These are phyloP conservation scores for Anastatica hierochuntica DNA, from an alignment of 345 rosid genomes.

Conservation along the genomic window DNA sequence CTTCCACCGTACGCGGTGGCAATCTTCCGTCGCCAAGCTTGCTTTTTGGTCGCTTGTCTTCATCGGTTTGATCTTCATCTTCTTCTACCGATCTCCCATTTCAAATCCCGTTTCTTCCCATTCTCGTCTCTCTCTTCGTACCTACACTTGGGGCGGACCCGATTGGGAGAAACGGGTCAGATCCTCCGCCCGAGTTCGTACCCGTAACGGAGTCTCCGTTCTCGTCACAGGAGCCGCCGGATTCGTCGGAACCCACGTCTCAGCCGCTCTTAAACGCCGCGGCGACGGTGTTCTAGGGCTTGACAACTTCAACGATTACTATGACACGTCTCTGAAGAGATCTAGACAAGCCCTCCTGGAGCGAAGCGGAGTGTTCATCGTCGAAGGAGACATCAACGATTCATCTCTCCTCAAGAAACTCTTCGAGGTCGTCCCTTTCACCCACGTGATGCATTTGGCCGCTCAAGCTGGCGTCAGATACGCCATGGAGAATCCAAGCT, in stretches of 20 bases:
- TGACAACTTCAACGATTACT: constrained; percentile 77
- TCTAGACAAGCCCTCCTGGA: constrained; percentile 75
- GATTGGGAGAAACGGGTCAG: constrained; percentile 63
- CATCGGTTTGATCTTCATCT: constrained; percentile 52
- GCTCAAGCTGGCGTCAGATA: constrained; percentile 82
- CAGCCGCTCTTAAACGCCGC: constrained; percentile 58
- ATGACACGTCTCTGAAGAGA: constrained; percentile 65
- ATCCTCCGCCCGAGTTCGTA: constrained; percentile 56
- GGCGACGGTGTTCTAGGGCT: constrained; percentile 76
- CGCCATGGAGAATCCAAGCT: constrained; percentile 67
- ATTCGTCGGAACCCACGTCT: constrained; percentile 80
- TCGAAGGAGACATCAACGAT: constrained; percentile 78
- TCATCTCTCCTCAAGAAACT: constrained; percentile 47
- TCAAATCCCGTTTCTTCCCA: constrained; percentile 32
- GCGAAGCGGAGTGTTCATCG: constrained; percentile 55
- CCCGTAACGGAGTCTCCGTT: constrained; percentile 56
- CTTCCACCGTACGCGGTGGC: constrained; percentile 47
- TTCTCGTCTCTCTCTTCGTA: constrained; percentile 65
- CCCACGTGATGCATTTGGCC: constrained; percentile 84
- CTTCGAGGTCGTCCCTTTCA: constrained; percentile 59
- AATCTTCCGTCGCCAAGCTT: constrained; percentile 60
- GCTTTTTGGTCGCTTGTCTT: constrained; percentile 75
- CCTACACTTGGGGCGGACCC: constrained; percentile 61
- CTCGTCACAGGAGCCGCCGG: constrained; percentile 86
- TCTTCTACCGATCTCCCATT: constrained; percentile 60